Evolutionary conservation across 192 early-diverging fungal genomes (phyloP), one percentile per base, ranked within the genome.

Genomic region (Helicostylum pulchrum): DNA sequence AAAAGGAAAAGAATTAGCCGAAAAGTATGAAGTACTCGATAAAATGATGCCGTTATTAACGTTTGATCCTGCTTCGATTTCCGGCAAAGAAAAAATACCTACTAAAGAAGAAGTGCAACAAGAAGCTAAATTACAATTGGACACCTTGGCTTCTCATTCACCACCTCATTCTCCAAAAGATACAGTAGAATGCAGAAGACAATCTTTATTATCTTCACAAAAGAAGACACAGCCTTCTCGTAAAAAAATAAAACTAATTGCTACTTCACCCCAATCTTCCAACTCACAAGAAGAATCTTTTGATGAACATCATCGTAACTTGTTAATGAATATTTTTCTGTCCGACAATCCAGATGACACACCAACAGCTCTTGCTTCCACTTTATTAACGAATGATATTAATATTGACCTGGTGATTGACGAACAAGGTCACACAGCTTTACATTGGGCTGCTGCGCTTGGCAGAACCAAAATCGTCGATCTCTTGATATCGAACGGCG

Each of bases 371-470:
- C 71, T 70, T 2, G 19, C 53, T 11, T 52, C 53, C 81, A 34
- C 45, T 14, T 23, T 67, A 4, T 45, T 43, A 23, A 44, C 82
- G 0, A 21, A 51, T 7, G 85, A 85, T 42, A 74, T 94, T 20
- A 86, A 97, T 44, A 76, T 93, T 26, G 87, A 97, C 69, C 67
- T 95, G 23, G 77, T 87, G 3, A 92, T 99, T 59, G 97, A 99
- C 61, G 94, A 95, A 48, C 92, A 92, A 47, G 96, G 96, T 11
- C 94, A 99, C 74, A 92, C 94, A 0, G 84, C 94, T 1, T 76
- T 98, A 7, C 97, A 99, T 65, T 99, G 96, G 96, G 94, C 97
- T 11, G 90, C 94, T 0, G 91, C 96, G 7, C 76, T 98, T 20
- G 95, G 87, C 0, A 73, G 88, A 44, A 80, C 93, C 43, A 77